Evolutionary conservation across 1,284 basidiomycete genomes (phyloP).

Genomic region (Papiliotrema flavescens): DNA sequence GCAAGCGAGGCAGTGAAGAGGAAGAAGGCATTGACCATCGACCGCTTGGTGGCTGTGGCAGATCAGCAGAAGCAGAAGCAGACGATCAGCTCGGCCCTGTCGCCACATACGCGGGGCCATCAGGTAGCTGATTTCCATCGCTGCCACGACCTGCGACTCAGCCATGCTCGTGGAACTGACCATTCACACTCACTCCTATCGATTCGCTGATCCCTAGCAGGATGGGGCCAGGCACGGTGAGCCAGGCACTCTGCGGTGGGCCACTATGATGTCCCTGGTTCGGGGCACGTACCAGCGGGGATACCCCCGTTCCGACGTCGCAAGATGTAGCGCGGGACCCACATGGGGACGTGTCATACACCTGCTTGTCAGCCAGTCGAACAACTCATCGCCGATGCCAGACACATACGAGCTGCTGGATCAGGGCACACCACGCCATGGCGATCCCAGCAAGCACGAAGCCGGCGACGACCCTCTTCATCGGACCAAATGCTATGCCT

Average conservation of each 20-base stretch:
- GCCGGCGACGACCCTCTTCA: conserved; percentile 16
- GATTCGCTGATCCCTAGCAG: conserved; percentile 25
- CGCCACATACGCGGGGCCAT: conserved; percentile 24
- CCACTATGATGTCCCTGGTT: too few relatives aligned
- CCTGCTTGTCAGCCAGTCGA: conserved; percentile 3
- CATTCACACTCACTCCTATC: conserved; percentile 13
- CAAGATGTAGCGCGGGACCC: conserved; percentile 19
- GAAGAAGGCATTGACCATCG: conserved; percentile 26
- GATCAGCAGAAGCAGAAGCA: conserved; percentile 9
- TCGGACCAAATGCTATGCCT: conserved; percentile 15
- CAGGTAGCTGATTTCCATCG: conserved; percentile 28
- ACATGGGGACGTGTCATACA: conserved; percentile 27
- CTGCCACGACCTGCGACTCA: conserved; percentile 17
- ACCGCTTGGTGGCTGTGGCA: too few relatives aligned
- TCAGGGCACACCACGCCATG: conserved; percentile 20
- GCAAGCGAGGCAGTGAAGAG: conserved; percentile 25
- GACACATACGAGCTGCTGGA: conserved; percentile 22
- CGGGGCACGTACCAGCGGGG: conserved; percentile 3
- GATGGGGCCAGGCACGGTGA: conserved; percentile 21
- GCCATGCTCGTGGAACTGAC: not conserved
- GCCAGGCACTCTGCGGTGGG: conserved; percentile 25
- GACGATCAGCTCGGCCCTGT: not conserved
- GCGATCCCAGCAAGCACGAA: conserved; percentile 16
- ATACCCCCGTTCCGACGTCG: conserved; percentile 6
- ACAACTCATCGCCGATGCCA: too few relatives aligned